Evolutionary conservation across 2,329 filamentous ascomycete genomes (phyloP).

Genomic region (Ceratocystis diversiconidia): DNA sequence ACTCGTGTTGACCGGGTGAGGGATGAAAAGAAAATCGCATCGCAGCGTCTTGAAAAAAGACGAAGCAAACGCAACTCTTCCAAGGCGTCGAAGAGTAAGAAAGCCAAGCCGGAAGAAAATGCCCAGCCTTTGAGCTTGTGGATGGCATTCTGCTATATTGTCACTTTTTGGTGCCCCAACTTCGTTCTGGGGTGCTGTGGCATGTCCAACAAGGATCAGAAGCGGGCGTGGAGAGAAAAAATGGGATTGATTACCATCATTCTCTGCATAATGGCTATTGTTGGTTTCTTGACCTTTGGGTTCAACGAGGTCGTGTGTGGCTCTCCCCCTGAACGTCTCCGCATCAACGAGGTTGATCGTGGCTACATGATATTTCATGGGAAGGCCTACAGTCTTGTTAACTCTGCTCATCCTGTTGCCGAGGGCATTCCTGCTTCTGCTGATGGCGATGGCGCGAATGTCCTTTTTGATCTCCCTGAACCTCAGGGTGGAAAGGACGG

Average conservation of each 20-base stretch:
- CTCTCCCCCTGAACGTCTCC: slow-evolving; percentile 54
- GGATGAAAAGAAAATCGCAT: slow-evolving; percentile 25
- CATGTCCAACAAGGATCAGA: slow-evolving; percentile 70
- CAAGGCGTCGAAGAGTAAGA: slow-evolving; percentile 43
- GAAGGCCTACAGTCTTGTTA: slow-evolving; percentile 67
- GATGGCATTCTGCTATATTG: slow-evolving; percentile 85
- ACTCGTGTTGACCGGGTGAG: slow-evolving; percentile 25
- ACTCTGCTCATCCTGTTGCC: slow-evolving; percentile 65
- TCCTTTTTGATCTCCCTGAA: slow-evolving; percentile 72
- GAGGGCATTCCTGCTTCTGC: slow-evolving; percentile 51
- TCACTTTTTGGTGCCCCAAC: slow-evolving; percentile 91
- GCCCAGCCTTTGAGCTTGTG: slow-evolving; percentile 73
- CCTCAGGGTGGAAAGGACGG: slow-evolving; percentile 81
- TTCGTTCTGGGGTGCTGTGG: slow-evolving; percentile 75
- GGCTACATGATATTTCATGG: slow-evolving; percentile 98
- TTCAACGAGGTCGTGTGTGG: slow-evolving; percentile 85
- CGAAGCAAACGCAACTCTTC: slow-evolving; percentile 27
- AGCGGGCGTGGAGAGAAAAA: slow-evolving; percentile 93
- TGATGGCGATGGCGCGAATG: slow-evolving; percentile 48
- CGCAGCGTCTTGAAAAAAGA: slow-evolving; percentile 23
- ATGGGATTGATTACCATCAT: slow-evolving; percentile 95
- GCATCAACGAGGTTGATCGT: slow-evolving; percentile 62
- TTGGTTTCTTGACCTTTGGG: slow-evolving; percentile 92
- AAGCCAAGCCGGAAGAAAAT: slow-evolving; percentile 40
- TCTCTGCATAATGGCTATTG: slow-evolving; percentile 67